These are phyloP conservation scores for Botrytis deweyae DNA, from an alignment of 2,329 filamentous ascomycete species.

Conservation along the genomic window DNA sequence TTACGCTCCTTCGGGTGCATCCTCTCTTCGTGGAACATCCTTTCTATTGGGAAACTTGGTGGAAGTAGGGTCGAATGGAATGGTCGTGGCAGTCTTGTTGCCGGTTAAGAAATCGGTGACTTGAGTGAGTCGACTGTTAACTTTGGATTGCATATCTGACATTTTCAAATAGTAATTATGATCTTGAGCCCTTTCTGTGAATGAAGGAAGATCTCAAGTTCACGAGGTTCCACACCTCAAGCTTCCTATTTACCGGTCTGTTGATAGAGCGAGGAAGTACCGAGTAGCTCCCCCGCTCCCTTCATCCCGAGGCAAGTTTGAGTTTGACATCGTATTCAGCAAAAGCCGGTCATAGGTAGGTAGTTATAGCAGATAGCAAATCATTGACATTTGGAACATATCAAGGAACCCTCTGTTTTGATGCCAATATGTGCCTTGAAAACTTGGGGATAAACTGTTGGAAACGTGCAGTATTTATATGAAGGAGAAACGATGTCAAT, in stretches of 20 bases:
- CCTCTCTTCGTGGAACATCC: constrained; percentile 35
- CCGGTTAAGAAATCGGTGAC: constrained; percentile 34
- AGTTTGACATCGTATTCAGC: not conserved
- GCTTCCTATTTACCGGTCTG: not conserved
- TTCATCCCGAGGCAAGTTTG: not conserved
- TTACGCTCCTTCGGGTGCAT: constrained; percentile 37
- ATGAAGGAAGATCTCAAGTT: not conserved
- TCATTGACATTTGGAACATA: not conserved
- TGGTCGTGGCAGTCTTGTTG: constrained; percentile 31
- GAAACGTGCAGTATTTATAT: not conserved
- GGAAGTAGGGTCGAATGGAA: constrained; percentile 37
- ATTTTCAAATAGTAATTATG: constrained; percentile 22
- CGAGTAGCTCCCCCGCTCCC: not conserved
- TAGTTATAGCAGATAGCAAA: not conserved
- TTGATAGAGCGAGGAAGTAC: not conserved
- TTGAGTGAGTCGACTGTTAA: constrained; percentile 31
- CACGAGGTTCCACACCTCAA: not conserved
- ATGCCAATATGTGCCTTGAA: not conserved
- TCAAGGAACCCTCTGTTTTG: not conserved
- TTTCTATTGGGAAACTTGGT: constrained; percentile 37
- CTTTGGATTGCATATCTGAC: constrained; percentile 25
- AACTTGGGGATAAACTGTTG: not conserved
- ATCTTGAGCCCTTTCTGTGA: not conserved
- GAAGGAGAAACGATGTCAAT: not conserved
- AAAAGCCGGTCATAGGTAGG: not conserved